phyloP scores from a whole-genome alignment of 352 stramenopile species.

The Aphanomyces invadans region DNA sequence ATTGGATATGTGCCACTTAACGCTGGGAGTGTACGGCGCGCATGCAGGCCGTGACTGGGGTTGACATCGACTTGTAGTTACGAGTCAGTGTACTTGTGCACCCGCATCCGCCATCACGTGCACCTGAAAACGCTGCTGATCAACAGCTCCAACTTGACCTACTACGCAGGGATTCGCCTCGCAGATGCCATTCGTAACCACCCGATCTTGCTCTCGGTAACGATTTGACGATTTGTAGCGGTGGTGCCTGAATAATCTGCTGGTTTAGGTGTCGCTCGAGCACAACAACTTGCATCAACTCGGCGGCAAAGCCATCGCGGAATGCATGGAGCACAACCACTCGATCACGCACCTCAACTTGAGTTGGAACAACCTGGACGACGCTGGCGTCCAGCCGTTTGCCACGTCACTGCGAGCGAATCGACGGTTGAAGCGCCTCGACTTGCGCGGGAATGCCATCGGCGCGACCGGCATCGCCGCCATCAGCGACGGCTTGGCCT shows the following conservation, averaged over 20 bases:
- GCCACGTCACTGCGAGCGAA: constrained; percentile 42
- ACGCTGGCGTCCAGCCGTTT: constrained; percentile 46
- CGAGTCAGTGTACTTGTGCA: constrained; percentile 54
- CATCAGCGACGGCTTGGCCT: constrained; percentile 41
- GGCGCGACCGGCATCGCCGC: constrained; percentile 40
- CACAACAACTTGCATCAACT: constrained; percentile 47
- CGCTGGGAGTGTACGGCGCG: constrained; percentile 14
- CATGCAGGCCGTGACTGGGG: constrained; percentile 34
- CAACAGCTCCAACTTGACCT: constrained; percentile 52
- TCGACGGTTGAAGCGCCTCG: constrained; percentile 41
- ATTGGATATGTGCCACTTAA: constrained; percentile 13
- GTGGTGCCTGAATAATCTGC: neutral
- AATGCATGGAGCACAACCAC: constrained; percentile 50
- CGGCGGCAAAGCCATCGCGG: constrained; percentile 46
- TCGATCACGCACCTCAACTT: constrained; percentile 61
- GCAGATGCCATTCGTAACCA: constrained; percentile 63
- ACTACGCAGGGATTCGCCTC: constrained; percentile 40
- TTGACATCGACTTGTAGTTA: constrained; percentile 43
- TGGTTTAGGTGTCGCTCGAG: constrained; percentile 43
- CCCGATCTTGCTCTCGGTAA: constrained; percentile 37
- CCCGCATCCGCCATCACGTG: constrained; percentile 67
- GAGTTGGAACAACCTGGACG: constrained; percentile 65
- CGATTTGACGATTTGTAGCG: neutral
- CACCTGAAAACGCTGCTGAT: constrained; percentile 45
- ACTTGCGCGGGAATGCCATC: constrained; percentile 62